phyloP scores from a whole-genome alignment of 2,329 filamentous ascomycete genomes.

The Monosporascus sp. region DNA sequence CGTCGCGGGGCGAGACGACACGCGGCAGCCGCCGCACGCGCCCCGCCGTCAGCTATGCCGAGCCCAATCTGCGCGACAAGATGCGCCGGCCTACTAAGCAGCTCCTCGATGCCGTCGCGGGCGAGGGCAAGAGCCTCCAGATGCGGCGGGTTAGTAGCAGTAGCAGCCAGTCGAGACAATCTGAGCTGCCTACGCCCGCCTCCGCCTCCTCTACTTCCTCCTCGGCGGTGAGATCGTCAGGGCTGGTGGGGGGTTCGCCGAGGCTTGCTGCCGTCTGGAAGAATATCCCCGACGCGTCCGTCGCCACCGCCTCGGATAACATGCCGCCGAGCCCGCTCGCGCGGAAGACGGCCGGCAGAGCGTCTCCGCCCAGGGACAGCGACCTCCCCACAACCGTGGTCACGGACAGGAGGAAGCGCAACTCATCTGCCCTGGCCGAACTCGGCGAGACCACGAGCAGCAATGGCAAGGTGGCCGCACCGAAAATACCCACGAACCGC shows the following conservation, averaged over 20 bases:
- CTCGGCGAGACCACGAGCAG: neutral
- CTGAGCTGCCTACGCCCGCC: slow-evolving; percentile 12
- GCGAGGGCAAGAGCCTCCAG: slow-evolving; percentile 47
- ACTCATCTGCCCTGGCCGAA: slow-evolving; percentile 24
- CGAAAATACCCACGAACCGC: slow-evolving; percentile 13
- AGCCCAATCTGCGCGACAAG: slow-evolving; percentile 75
- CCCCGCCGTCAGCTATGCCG: slow-evolving; percentile 70
- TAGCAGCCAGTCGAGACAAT: slow-evolving; percentile 25
- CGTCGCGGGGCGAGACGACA: slow-evolving; percentile 48
- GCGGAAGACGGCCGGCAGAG: slow-evolving; percentile 29
- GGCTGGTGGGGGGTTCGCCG: too few relatives aligned
- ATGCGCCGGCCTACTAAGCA: slow-evolving; percentile 78
- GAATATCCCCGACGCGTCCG: neutral
- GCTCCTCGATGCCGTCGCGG: slow-evolving; percentile 66
- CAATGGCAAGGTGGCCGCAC: neutral
- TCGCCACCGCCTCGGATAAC: neutral
- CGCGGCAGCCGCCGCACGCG: slow-evolving; percentile 64
- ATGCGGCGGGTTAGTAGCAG: slow-evolving; percentile 36
- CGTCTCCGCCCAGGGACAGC: neutral
- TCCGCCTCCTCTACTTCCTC: slow-evolving; percentile 14
- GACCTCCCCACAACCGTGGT: slow-evolving; percentile 28
- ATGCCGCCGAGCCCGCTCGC: slow-evolving; percentile 36
- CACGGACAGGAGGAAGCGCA: slow-evolving; percentile 36
- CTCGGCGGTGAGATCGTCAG: slow-evolving; percentile 22
- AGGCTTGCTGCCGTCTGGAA: neutral